Evolutionary conservation across 2,329 filamentous ascomycete species (phyloP).

Genomic region (Talaromyces rugulosus): DNA sequence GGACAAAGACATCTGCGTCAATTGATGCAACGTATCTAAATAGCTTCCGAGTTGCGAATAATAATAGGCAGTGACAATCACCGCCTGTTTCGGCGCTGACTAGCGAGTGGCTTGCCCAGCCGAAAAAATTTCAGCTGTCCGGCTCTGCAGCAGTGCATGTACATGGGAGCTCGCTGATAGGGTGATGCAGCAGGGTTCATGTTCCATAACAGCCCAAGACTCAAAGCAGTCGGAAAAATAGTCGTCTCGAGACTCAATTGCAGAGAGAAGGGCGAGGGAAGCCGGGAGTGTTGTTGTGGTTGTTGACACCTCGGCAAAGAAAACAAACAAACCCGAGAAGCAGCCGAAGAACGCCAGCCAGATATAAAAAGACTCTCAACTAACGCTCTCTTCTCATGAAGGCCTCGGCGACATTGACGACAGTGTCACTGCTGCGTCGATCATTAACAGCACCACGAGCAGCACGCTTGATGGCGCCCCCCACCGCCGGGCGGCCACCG

Average conservation of each 20-base stretch:
- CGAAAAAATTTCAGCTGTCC: background rate
- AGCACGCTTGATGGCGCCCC: background rate
- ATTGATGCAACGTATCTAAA: background rate
- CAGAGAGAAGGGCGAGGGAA: background rate
- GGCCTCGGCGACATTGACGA: background rate
- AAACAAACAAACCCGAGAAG: background rate
- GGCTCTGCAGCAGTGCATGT: background rate
- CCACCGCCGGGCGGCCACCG: background rate
- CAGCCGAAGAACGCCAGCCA: background rate
- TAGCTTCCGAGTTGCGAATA: background rate
- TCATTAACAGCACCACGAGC: background rate
- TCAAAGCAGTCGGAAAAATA: too few species aligned
- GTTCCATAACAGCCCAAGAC: too few species aligned
- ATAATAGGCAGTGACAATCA: background rate
- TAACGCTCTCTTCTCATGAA: background rate
- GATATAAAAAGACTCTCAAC: background rate
- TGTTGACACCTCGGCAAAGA: background rate
- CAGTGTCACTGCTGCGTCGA: background rate
- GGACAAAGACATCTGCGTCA: background rate
- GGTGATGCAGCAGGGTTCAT: background rate
- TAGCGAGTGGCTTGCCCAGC: background rate
- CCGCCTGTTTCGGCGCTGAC: background rate
- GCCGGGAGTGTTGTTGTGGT: background rate
- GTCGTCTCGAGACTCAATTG: background rate
- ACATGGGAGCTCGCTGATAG: constrained; percentile 14